Base-by-base conservation (phyloP, 2,329 filamentous ascomycete genomes). In the Colletotrichum sp. region DNA sequence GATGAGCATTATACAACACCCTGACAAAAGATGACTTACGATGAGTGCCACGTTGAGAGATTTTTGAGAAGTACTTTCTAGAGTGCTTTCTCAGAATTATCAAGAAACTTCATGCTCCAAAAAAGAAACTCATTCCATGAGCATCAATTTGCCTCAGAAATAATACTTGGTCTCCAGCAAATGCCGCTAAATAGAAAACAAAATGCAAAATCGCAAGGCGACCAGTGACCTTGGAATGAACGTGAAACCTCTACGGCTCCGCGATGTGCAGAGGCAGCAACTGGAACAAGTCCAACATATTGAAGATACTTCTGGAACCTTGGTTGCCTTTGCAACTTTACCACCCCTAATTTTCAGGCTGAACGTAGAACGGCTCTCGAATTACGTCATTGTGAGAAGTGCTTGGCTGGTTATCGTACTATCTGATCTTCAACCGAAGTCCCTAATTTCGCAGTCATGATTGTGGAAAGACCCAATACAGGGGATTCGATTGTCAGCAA, bases 371-470 rank as follows among this genome's bases (percentile, higher is more conserved):
- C 10, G 10, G 12, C 12, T 21, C 6, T 52, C 44, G 0, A 52
- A 21, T 21, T 52, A 13, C 44, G n/a, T 52, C 44, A 52, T 52
- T 8, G 44, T 21, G 10, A 6, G 12, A 21, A 12, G 44, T 21
- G n/a, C 44, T 21, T 52, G 10, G 44, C n/a, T 13, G n/a, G 6
- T 52, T 13, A 13, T 5, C n/a, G n/a, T 52, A 52, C 44, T 21
- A 21, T 21, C 44, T 13, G 2, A 52, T 52, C 2, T 0, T 21
- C 1, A 1, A 52, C n/a, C n/a, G 44, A 24, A 52, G 44, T 24
- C 44, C n/a, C n/a, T 1, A 21, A 21, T 21, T 21, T 6, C 0
- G 44, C 44, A 8, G 0, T 24, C 12, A 21, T 21, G 6, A 52
- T 13, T 8, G n/a, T 52, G 6, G n/a, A 52, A 52, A 52, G 44